Conservation (phyloP, 192 early-diverging fungal species). For the Thamnidium elegans region DNA sequence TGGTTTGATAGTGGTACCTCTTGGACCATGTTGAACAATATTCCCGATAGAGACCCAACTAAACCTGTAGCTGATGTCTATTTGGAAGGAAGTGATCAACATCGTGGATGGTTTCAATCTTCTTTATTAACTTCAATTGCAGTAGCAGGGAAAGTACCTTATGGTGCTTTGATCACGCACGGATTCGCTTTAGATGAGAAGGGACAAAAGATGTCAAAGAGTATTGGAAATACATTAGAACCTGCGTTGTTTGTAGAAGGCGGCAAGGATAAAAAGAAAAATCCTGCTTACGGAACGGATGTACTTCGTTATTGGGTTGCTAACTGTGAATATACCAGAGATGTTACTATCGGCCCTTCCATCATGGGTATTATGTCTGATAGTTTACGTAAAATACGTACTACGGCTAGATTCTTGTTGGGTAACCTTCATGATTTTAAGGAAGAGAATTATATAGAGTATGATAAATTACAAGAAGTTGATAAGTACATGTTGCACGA, state of each 20-base stretch:
- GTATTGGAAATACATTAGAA: conserved; percentile 72
- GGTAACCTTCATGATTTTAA: conserved; percentile 67
- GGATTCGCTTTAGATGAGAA: conserved; percentile 80
- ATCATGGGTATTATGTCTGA: conserved; percentile 65
- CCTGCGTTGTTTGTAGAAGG: conserved; percentile 64
- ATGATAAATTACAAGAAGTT: conserved; percentile 48
- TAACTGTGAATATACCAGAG: conserved; percentile 70
- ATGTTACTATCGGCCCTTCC: conserved; percentile 66
- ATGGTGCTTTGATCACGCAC: conserved; percentile 69
- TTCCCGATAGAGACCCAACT: conserved; percentile 29
- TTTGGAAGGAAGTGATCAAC: conserved; percentile 77
- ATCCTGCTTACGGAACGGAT: conserved; percentile 75
- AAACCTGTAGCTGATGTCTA: conserved; percentile 64
- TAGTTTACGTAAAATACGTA: conserved; percentile 71
- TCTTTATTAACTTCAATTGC: conserved; percentile 73
- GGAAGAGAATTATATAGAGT: conserved; percentile 40
- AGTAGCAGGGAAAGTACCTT: conserved; percentile 64
- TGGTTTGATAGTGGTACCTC: conserved; percentile 85
- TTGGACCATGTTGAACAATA: conserved; percentile 63
- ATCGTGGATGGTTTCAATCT: conserved; percentile 86
- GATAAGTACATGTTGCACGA: conserved; percentile 67
- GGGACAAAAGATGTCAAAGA: conserved; percentile 84
- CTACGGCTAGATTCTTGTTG: conserved; percentile 73
- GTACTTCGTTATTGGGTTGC: conserved; percentile 73
- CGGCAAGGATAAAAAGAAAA: conserved; percentile 61